phyloP scores from a whole-genome alignment of 768 basidiomycete genomes.

The Pisolithus microcarpus region DNA sequence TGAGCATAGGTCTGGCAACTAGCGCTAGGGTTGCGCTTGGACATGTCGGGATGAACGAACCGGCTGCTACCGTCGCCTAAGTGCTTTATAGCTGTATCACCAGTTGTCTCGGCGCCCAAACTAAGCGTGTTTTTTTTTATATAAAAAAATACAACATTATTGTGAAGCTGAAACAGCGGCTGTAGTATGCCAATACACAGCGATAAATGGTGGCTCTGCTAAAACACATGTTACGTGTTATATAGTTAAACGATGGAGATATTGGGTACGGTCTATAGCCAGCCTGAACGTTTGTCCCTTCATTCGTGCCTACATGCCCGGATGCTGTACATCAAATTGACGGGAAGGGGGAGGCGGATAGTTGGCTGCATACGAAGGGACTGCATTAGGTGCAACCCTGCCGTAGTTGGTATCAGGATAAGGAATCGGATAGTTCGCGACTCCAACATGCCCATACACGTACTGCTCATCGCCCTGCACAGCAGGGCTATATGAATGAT shows the following conservation, averaged over 20 bases:
- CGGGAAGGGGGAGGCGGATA: neutral
- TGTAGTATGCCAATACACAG: too few relatives aligned
- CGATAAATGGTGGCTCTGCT: too few relatives aligned
- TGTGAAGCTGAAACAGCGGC: too few relatives aligned
- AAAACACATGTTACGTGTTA: too few relatives aligned
- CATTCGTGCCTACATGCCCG: neutral
- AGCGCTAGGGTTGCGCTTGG: conserved; percentile 10
- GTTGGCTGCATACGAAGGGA: conserved; percentile 3
- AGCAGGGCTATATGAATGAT: neutral
- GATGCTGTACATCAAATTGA: neutral
- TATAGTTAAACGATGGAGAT: too few relatives aligned
- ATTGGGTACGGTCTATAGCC: neutral
- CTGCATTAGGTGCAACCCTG: neutral
- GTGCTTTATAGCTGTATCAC: too few relatives aligned
- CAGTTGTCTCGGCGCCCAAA: too few relatives aligned
- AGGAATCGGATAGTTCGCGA: neutral
- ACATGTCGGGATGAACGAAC: conserved; percentile 7
- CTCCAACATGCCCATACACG: neutral
- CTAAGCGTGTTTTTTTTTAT: too few relatives aligned
- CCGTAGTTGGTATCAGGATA: neutral
- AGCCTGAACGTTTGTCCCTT: neutral
- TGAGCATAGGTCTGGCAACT: conserved; percentile 6
- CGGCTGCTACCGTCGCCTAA: too few relatives aligned
- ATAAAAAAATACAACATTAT: too few relatives aligned
- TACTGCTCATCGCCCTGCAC: neutral